Evolutionary conservation across 2,329 filamentous ascomycete genomes (phyloP).

Genomic region (Pyrenochaeta sp.): DNA sequence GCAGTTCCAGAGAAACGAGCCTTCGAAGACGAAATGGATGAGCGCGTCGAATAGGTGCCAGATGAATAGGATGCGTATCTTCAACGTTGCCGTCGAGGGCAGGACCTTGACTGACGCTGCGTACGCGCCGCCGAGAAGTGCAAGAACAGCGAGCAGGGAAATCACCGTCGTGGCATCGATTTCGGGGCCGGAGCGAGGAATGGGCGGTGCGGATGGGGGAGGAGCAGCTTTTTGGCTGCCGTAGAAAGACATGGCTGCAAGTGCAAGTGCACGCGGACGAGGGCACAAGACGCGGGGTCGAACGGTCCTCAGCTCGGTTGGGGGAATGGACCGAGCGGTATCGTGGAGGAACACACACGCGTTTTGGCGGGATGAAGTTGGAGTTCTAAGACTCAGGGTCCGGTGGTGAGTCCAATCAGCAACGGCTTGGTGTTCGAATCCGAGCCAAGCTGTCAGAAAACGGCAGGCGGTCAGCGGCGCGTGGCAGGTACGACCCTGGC

Average conservation of each 20-base stretch:
- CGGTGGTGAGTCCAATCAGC: slow-evolving; percentile 26
- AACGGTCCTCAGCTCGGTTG: slow-evolving; percentile 8
- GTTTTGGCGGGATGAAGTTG: slow-evolving; percentile 14
- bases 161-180: slow-evolving; percentile 62
- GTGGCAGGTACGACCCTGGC: slow-evolving; percentile 17
- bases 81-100: slow-evolving; percentile 61
- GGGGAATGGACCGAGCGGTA: slow-evolving; percentile 11
- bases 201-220: slow-evolving; percentile 65
- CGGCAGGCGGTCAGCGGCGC: slow-evolving; percentile 36
- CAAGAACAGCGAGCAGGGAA: slow-evolving; percentile 63
- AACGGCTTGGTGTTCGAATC: not conserved
- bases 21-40: slow-evolving; percentile 91
- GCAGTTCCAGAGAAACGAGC: slow-evolving; percentile 90
- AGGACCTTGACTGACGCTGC: slow-evolving; percentile 59
- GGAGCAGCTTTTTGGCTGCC: slow-evolving; percentile 50
- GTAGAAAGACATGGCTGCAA: slow-evolving; percentile 30
- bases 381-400: slow-evolving; percentile 24
- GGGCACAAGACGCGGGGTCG: slow-evolving; percentile 1
- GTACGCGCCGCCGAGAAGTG: slow-evolving; percentile 64
- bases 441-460: slow-evolving; percentile 17
- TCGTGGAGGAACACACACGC: slow-evolving; percentile 13
- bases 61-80: slow-evolving; percentile 81
- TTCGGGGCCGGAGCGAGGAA: slow-evolving; percentile 58
- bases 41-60: slow-evolving; percentile 95
- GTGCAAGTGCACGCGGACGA: slow-evolving; percentile 9